Evolutionary conservation across 768 basidiomycete genomes (phyloP).

Genomic region (Cystobasidium tubakii): DNA sequence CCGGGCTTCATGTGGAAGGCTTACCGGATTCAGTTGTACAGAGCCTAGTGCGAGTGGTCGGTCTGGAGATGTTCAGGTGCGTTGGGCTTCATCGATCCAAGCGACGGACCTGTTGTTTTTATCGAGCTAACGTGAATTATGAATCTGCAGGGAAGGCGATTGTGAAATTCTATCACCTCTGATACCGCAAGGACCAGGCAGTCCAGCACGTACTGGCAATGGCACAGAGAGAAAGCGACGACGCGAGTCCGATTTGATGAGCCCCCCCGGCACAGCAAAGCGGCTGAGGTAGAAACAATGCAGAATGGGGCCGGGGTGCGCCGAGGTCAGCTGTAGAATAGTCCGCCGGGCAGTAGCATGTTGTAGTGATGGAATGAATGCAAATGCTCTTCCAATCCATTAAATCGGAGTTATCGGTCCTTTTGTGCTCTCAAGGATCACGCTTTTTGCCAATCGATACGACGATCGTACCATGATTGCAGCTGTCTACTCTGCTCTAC

Average conservation of each 20-base stretch:
- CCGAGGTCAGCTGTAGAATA: background rate
- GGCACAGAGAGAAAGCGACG: conserved; percentile 22
- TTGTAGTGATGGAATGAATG: too few relatives aligned
- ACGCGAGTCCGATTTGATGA: conserved; percentile 25
- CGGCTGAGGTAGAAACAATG: background rate
- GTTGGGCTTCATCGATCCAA: too few relatives aligned
- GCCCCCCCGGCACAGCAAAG: background rate
- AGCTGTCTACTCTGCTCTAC: too few relatives aligned
- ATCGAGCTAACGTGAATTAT: background rate
- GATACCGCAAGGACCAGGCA: background rate
- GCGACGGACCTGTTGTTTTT: background rate
- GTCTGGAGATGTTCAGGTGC: conserved; percentile 24
- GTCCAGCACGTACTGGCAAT: background rate
- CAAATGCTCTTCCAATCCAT: background rate
- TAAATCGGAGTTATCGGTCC: background rate
- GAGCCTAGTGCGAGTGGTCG: conserved; percentile 23
- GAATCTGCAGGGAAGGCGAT: conserved; percentile 15
- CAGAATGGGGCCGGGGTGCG: too few relatives aligned
- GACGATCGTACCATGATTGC: background rate
- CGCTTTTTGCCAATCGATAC: too few relatives aligned
- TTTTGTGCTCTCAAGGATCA: background rate
- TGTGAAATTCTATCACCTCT: conserved; percentile 28
- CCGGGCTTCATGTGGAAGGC: conserved; percentile 8
- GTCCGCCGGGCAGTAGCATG: too few relatives aligned
- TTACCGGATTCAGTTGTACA: conserved; percentile 16